Conservation (phyloP, 108 stramenopile genomes). For the Mayamaea pseudoterrestris region DNA sequence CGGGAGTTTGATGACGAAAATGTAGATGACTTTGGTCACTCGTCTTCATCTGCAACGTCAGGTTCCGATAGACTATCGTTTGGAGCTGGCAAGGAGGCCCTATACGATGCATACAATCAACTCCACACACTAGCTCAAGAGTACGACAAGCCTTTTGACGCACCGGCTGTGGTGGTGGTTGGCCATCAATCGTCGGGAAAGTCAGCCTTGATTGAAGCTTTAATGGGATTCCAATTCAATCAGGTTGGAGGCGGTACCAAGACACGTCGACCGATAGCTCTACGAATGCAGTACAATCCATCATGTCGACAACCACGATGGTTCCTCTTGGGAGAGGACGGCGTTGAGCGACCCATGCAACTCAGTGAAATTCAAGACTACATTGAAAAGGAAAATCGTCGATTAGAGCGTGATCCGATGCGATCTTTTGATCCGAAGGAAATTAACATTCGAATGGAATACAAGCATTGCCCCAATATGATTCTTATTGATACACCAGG, state of each 20-base stretch:
- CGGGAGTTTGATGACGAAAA: background rate
- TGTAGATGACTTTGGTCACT: background rate
- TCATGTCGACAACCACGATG: constrained; percentile 65
- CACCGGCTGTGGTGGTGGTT: constrained; percentile 89
- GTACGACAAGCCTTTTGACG: constrained; percentile 89
- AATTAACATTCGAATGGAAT: constrained; percentile 91
- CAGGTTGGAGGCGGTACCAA: constrained; percentile 92
- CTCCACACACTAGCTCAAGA: constrained; percentile 87
- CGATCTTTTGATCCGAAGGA: constrained; percentile 82
- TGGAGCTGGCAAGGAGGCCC: constrained; percentile 30
- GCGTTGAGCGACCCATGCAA: constrained; percentile 43
- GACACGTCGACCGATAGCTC: constrained; percentile 82
- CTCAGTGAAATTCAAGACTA: constrained; percentile 68
- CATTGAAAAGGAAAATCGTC: constrained; percentile 81
- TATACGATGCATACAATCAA: constrained; percentile 88
- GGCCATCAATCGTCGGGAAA: constrained; percentile 90
- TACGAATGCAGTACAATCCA: constrained; percentile 93
- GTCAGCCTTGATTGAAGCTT: constrained; percentile 86
- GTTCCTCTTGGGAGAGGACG: constrained; percentile 65
- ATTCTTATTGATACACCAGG: constrained; percentile 92
- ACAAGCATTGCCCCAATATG: constrained; percentile 92
- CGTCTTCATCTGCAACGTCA: background rate
- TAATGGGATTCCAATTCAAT: constrained; percentile 96
- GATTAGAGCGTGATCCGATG: constrained; percentile 78
- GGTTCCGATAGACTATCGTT: background rate